Evolutionary conservation across 306 rosid genomes (phyloP), one percentile per base, ranked within the genome.

Genomic region (Quercus cerris): DNA sequence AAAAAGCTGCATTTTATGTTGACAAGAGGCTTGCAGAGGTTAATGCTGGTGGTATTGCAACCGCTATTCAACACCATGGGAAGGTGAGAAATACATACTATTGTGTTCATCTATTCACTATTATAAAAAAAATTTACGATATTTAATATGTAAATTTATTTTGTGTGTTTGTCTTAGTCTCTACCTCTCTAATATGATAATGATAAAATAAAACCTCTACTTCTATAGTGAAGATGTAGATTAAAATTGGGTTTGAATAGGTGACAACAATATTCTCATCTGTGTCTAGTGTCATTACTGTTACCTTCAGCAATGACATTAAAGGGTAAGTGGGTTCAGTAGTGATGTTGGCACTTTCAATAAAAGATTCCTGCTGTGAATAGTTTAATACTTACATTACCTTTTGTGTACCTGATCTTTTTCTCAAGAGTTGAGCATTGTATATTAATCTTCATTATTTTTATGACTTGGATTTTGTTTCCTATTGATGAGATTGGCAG

Each of bases 21-120:
- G 97, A 94, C 69, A 90, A 84, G 89, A 88, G 91, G 44, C 91
- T 94, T 80, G 80, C 94, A 17, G 97, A 94, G 87, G 89, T 93
- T 61, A 84, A 87, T 74, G 79, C 91, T 73, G 99, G 99, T 82
- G 99, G 97, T 72, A 93, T 94, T 85, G 97, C 97, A 83, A 93
- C 97, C 15, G 90, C 99, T 61, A 75, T 93, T 76, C 99, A 91
- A 78, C 97, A 93, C 81, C 97, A 94, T 71, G 99, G 97, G 75
- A 93, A 89, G 97, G 99, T 91, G 74, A 41, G 89, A 68, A 55
- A 75, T 56, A 28, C 33, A 56, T 64, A 20, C 59, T 75, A 38
- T 67, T 73, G 3, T 77, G 58, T 77, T 54, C 76, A 14, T 84
- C 62, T n/a, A 67, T 19, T 81, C 27, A 19, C 30, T 54, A 22